Base-by-base conservation (phyloP, 2,329 filamentous ascomycete genomes). In the Cordyceps cateniannulata region DNA sequence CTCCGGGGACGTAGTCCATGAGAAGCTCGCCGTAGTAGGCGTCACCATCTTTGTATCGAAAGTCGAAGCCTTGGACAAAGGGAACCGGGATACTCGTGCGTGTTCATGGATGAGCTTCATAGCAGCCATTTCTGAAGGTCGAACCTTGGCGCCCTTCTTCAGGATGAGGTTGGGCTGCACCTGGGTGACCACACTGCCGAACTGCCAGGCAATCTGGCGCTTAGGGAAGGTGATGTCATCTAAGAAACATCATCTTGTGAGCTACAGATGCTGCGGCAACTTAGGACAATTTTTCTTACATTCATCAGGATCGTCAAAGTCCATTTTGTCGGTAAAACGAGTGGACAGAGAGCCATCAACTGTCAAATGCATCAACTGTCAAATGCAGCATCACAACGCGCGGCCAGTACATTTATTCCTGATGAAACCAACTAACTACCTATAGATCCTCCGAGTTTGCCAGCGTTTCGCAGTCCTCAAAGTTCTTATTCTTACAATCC, bases 111-210 rank as follows among this genome's bases (percentile, higher is more conserved):
- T 56, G 20, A 64, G 61, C 5, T 59, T 51, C 63, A 62, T 64
- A 27, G 63, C 61, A 50, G 35, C 59, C 32, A 51, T 38, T 61
- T 63, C 61, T 7, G 53, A 59, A n/a, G 61, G 63, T 54, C 63
- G 59, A 40, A 63, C 59, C 42, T 62, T 64, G 51, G 59, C 44
- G 25, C 63, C 63, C 52, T 59, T 27, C 54, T 64, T 64, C 22
- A 62, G 53, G 16, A 64, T 48, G 14, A 64, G 24, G 14, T 25
- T 38, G 20, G 62, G 57, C 53, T 61, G 57, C 44, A 62, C 45
- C 10, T 58, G 62, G 22, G 35, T 61, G 14, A 64, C 50, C 3
- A 24, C 50, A 25, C 50, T 53, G 50, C 50, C 32, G 32, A 53
- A 14, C 50, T 53, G 50, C 50, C 50, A 53, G 16, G 50, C 50